Conservation (phyloP, 371 early-diverging fungal species). For the Coemansia sp. region DNA sequence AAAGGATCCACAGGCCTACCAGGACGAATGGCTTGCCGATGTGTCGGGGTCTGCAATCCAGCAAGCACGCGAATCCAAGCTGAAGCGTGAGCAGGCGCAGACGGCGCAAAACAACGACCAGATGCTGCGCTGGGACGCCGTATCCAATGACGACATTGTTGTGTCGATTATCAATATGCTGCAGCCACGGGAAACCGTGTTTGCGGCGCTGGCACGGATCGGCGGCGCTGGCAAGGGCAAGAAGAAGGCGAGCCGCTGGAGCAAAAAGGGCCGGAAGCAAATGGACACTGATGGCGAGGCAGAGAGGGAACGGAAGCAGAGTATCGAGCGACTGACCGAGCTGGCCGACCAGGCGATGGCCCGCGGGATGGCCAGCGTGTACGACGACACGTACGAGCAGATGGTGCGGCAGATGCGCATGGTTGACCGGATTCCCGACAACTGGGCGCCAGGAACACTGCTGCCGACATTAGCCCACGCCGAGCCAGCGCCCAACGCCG, state of each 20-base stretch:
- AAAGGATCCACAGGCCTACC: constrained; percentile 77
- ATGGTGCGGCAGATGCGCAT: constrained; percentile 67
- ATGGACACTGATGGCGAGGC: constrained; percentile 12
- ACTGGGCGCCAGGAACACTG: constrained; percentile 60
- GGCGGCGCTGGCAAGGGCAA: constrained; percentile 61
- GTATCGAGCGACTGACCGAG: constrained; percentile 68
- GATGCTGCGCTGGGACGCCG: constrained; percentile 20
- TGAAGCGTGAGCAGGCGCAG: constrained; percentile 55
- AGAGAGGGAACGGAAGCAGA: constrained; percentile 15
- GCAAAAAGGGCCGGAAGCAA: constrained; percentile 25
- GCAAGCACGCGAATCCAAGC: constrained; percentile 67
- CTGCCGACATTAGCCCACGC: constrained; percentile 24
- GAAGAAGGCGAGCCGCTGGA: constrained; percentile 8
- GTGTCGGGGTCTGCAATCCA: constrained; percentile 74
- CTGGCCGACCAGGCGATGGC: constrained; percentile 76
- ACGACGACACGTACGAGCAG: constrained; percentile 76
- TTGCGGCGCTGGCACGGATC: constrained; percentile 64
- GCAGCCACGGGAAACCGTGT: constrained; percentile 70
- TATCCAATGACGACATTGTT: constrained; percentile 59
- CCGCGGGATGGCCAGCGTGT: constrained; percentile 67
- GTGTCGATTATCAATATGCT: constrained; percentile 64
- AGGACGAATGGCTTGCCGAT: constrained; percentile 85
- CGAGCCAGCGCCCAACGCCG: background rate
- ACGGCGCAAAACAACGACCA: constrained; percentile 38
- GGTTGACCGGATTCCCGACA: constrained; percentile 60